phyloP scores from a whole-genome alignment of 2,329 filamentous ascomycete species.

The Dichotomopilus funicola region DNA sequence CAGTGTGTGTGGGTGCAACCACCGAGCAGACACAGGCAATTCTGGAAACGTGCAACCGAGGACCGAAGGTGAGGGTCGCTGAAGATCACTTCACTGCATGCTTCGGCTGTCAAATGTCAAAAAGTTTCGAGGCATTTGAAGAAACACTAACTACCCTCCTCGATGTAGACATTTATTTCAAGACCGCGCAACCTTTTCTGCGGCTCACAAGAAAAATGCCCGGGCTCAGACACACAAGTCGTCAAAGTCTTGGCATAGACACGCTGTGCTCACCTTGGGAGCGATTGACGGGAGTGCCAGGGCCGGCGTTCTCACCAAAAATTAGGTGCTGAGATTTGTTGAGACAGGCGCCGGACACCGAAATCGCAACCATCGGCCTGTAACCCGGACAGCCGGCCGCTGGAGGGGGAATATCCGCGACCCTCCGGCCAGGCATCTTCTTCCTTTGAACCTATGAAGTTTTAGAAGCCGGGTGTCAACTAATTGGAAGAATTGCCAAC shows the following conservation, averaged over 20 bases:
- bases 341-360: constrained; percentile 8
- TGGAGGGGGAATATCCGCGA: too few species aligned
- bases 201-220: too few species aligned
- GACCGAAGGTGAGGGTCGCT: constrained; percentile 8
- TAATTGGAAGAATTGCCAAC: too few species aligned
- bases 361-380: constrained; percentile 2
- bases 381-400: background rate
- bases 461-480: too few species aligned
- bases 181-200: too few species aligned
- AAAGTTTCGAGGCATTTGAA: background rate
- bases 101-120: constrained; percentile 5
- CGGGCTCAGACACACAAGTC: too few species aligned
- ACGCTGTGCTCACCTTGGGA: background rate
- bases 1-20: background rate
- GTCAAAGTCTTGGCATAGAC: background rate
- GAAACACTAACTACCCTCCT: too few species aligned
- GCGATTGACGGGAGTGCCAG: constrained; percentile 1
- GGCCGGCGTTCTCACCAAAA: constrained; percentile 13
- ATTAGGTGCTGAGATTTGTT: constrained; percentile 8
- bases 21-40: constrained; percentile 4
- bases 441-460: too few species aligned
- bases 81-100: background rate
- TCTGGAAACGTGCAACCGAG: constrained; percentile 18
- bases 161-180: too few species aligned
- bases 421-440: too few species aligned